Base-by-base conservation (phyloP, 1,284 basidiomycete genomes). In the Ustilago nuda region DNA sequence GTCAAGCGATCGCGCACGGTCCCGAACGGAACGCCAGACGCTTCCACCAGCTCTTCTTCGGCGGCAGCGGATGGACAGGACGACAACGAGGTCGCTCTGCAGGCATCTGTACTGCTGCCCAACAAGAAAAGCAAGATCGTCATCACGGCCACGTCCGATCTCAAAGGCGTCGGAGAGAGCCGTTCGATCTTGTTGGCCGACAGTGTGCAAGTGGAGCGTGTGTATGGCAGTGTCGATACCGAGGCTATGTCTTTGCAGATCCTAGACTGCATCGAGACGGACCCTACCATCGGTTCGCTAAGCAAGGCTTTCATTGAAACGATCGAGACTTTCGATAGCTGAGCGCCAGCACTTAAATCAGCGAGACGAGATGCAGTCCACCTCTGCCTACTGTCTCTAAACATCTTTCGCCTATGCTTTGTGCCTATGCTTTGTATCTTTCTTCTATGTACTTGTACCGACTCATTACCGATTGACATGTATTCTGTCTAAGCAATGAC, bases 181-280 rank as follows among this genome's bases (percentile, higher is more conserved):
- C 57, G 72, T 12, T 63, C 70, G 19, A 77, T 73, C 43, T 46
- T 82, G 32, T 43, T 76, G 17, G 61, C 76, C 0, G 68, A 74
- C 19, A 71, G 61, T 33, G 74, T 79, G 30, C 50, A 51, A 12
- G 76, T 81, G 23, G 74, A 78, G 56, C 48, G 61, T 23, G 74
- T 80, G 19, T 83, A 83, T 52, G 81, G 81, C 41, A 51, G 58
- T 33, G 72, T 79, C 2, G 78, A 78, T 35, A 64, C 71, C 9
- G 67, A 70, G 33, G 73, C 73, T 15, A 79, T 79, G 73, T 71
- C 70, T 53, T 36, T 66, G 52, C 77, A 79, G 53, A 73, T 76
- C 36, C 46, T 79, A 13, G 77, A 79, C 55, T 76, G 73, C 30
- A 73, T 79, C 51, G 70, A 73, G 59, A 70, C 75, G 17, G 75